Percentiles rank a stretch among this genome's conserved stretches.
Conservation (phyloP, 1,284 basidiomycete species). For the Apiotrichum laibachii region DNA sequence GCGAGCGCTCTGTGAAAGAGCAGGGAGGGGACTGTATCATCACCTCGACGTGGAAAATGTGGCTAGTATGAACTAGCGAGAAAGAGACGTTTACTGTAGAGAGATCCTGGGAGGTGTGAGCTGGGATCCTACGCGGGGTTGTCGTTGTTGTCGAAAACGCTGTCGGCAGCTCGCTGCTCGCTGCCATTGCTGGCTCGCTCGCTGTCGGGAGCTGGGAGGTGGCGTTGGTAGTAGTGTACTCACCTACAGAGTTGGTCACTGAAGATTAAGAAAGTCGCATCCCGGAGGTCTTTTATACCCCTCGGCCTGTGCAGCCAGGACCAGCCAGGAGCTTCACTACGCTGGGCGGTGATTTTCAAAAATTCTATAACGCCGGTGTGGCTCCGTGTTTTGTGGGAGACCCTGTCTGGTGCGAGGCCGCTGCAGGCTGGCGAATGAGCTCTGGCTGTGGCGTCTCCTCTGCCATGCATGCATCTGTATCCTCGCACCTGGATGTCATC, state of each 20-base stretch:
- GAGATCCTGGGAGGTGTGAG: slow-evolving; percentile 39
- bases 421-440: no score
- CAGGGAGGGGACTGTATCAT: slow-evolving; percentile 49
- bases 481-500: no score
- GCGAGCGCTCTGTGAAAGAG: slow-evolving; percentile 50
- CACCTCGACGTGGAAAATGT: slow-evolving; percentile 52
- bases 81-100: slow-evolving; percentile 49
- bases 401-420: no score
- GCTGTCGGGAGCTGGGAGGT: neutral
- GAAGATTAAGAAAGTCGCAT: slow-evolving; percentile 1
- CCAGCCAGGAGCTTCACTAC: neutral
- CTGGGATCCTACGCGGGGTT: neutral
- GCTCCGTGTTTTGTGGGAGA: no score
- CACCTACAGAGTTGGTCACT: slow-evolving; percentile 12
- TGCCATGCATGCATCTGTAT: no score
- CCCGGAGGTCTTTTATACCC: neutral
- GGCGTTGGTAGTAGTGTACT: neutral
- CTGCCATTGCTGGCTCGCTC: no score
- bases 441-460: no score
- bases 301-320: neutral
- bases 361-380: no score
- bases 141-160: neutral
- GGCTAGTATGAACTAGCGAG: slow-evolving; percentile 52
- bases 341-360: no score
- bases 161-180: neutral